Evolutionary conservation across 2,329 filamentous ascomycete genomes (phyloP), one percentile per base, ranked within the genome.

Genomic region (Trichoderma aggressivum): DNA sequence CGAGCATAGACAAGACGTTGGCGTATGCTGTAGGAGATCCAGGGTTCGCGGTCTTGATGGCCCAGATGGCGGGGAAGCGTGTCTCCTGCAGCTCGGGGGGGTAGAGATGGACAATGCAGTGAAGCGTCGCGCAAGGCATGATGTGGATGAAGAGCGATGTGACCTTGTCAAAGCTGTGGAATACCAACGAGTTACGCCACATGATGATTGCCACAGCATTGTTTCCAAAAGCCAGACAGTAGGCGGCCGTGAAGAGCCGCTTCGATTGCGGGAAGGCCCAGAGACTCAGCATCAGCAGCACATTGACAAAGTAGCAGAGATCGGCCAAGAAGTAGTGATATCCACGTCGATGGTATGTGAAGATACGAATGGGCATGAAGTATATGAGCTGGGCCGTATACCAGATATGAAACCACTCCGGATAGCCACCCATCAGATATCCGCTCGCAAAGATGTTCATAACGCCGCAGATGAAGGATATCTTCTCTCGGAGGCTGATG

Each of bases 101-200:
- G 14, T 94, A 86, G 24, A 98, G 86, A 79, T 99, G 96, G 18
- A 97, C 92, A 16, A 99, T 86, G 78, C 94, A 97, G 81, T 99
- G 96, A 14, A 99, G 87, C 1, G 94, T 93, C 7, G 92, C 95
- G 75, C 94, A 97, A 1, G 96, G 96, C 95, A 99, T 99, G 77
- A 99, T 97, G 81, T 99, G 96, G 76, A 99, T 98, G 83, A 99
- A 99, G n/a, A 99, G 87, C 79, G 93, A 96, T 14, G 94, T 97
- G 73, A 98, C 94, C 82, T 99, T 99, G 86, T 99, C 96, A 82
- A 99, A 90, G 79, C 94, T 97, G 85, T 99, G 96, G 81, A 99
- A 99, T 60, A 99, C 96, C 78, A 99, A 88, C 36, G 94, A 98
- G 81, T 99, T 99, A 74, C 96, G 90, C 96, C 96, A 99, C 94